Base-by-base conservation (phyloP, 1,284 basidiomycete species). In the Trichosporon sp. region DNA sequence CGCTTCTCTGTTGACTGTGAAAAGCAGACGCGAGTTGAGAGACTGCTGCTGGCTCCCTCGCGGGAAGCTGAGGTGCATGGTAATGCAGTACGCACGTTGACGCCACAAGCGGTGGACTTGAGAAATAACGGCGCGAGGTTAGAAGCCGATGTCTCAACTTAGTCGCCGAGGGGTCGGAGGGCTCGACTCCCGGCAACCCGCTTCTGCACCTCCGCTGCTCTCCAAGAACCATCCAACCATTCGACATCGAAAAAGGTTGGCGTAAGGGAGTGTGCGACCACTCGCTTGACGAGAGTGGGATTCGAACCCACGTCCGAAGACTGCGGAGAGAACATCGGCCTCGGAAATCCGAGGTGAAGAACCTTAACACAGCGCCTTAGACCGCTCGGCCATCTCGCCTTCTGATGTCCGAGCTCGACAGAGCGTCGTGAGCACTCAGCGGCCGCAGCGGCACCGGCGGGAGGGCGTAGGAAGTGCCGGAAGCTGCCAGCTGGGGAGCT, bases 351-450 rank as follows among this genome's bases (percentile, higher is more conserved):
- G 51, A 54, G 51, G 19, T n/a, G n/a, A 26, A 54, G 51, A 54
- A 65, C 67, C 67, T 71, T 69, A 73, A 71, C 69, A 70, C 68
- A 70, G 69, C 71, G 69, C 69, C 71, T 72, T 73, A 68, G 68
- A 70, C 64, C 67, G 66, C 70, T 70, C 63, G 64, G 65, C 69
- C 68, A 51, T 70, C 69, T 70, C 69, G 69, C 69, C 69, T 54
- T 10, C 21, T 54, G 51, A 5, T 16, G n/a, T 26, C 19, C 8
- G 38, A 12, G 2, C 8, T 40, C 38, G 8, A 10, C 7, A 40
- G 38, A 10, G 38, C 38, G 38, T 40, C 38, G 38, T 40, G 10
- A 40, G 38, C 38, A 10, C 38, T 40, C 38, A 11, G 38, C 46
- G 46, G 46, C 46, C 35, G 35, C 35, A 5, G 35, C 5, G 8